phyloP scores from a whole-genome alignment of 805 yeast species.

The Ogataea chonburiensis region DNA sequence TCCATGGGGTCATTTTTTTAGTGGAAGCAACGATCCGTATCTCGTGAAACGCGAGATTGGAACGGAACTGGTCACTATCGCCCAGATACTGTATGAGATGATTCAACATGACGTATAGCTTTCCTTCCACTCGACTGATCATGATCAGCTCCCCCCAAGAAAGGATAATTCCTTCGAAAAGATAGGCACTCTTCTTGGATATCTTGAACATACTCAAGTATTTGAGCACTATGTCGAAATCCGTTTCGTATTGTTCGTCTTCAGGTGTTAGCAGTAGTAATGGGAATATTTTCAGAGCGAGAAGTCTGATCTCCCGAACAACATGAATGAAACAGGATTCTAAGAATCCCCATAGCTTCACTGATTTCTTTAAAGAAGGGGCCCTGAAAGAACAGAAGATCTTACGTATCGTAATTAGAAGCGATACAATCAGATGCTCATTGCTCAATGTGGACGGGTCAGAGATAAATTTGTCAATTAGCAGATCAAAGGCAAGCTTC shows the following conservation, averaged over 20 bases:
- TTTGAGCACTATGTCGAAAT: constrained; percentile 46
- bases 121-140: constrained; percentile 58
- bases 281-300: constrained; percentile 54
- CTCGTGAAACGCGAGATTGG: constrained; percentile 66
- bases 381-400: constrained; percentile 54
- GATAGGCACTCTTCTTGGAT: constrained; percentile 32
- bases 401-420: constrained; percentile 45
- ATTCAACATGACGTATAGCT: constrained; percentile 62
- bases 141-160: constrained; percentile 67
- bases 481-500: constrained; percentile 28
- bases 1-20: constrained; percentile 68
- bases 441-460: constrained; percentile 20
- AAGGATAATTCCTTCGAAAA: constrained; percentile 58
- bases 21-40: constrained; percentile 57
- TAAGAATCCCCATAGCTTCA: constrained; percentile 41
- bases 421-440: constrained; percentile 38
- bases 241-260: constrained; percentile 39
- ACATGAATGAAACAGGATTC: constrained; percentile 38
- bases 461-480: constrained; percentile 27
- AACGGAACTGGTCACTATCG: constrained; percentile 61
- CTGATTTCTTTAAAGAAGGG: constrained; percentile 35
- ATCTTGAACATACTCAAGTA: constrained; percentile 43
- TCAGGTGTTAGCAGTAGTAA: constrained; percentile 44
- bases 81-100: constrained; percentile 66
- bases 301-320: constrained; percentile 55